A percentile compares a stretch with the other conserved stretches of the same genome.
Conservation (phyloP, 495 filamentous ascomycete genomes). For the Hypomontagnella monticulosa region DNA sequence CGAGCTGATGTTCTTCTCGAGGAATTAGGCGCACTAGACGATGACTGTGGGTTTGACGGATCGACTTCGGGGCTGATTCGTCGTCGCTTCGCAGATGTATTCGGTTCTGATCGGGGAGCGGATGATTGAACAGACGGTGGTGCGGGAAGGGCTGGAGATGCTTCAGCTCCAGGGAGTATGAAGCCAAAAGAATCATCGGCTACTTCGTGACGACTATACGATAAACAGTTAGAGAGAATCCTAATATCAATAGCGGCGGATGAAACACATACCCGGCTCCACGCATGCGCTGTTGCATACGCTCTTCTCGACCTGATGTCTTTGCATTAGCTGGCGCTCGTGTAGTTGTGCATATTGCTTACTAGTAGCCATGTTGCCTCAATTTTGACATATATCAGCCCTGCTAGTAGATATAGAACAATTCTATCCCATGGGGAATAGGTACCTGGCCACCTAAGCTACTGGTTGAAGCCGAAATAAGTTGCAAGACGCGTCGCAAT, state of each 20-base stretch:
- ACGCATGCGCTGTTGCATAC: slow-evolving; percentile 62
- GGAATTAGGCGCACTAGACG: slow-evolving; percentile 33
- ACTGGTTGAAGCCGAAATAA: slow-evolving; percentile 5
- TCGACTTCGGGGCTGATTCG: slow-evolving; percentile 35
- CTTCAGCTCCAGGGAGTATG: slow-evolving; percentile 49
- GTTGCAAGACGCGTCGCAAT: slow-evolving; percentile 34
- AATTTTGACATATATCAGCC: not conserved
- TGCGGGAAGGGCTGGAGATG: slow-evolving; percentile 32
- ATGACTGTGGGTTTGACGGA: slow-evolving; percentile 26
- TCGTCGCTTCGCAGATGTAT: slow-evolving; percentile 55
- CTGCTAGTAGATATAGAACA: not conserved
- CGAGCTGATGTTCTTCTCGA: slow-evolving; percentile 38
- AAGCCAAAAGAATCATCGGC: slow-evolving; percentile 58
- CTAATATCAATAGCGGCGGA: not conserved
- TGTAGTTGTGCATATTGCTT: slow-evolving; percentile 4
- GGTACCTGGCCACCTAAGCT: not conserved
- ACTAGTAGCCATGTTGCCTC: slow-evolving; percentile 42
- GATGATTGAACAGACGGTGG: slow-evolving; percentile 18
- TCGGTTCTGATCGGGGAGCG: slow-evolving; percentile 48
- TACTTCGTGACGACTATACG: slow-evolving; percentile 54
- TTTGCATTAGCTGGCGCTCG: slow-evolving; percentile 32
- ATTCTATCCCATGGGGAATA: not conserved
- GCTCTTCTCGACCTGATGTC: slow-evolving; percentile 55
- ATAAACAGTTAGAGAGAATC: slow-evolving; percentile 17
- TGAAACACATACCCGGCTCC: slow-evolving; percentile 53